Evolutionary conservation across 2,329 filamentous ascomycete genomes (phyloP).

Genomic region (Metarhizium rileyi): DNA sequence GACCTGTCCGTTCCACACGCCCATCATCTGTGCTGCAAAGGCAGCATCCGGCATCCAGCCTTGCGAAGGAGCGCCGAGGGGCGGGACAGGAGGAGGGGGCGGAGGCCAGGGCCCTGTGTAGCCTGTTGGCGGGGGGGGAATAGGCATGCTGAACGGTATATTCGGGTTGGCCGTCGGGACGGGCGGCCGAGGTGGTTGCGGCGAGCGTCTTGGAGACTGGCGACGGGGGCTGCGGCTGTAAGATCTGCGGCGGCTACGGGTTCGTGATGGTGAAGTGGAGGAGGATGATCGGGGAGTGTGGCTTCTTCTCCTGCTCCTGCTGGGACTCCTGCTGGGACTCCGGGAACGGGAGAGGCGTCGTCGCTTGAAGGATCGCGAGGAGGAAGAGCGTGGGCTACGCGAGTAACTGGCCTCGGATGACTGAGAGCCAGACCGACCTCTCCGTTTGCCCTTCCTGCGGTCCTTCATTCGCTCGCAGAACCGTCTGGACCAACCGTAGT

Average conservation of each 20-base stretch:
- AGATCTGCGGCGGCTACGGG: slow-evolving; percentile 13
- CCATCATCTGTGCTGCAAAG: slow-evolving; percentile 18
- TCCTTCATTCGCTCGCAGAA: slow-evolving; percentile 78
- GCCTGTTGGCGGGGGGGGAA: slow-evolving; percentile 26
- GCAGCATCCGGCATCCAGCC: slow-evolving; percentile 20
- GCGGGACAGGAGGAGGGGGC: slow-evolving; percentile 17
- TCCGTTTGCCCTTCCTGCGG: slow-evolving; percentile 23
- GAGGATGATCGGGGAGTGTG: slow-evolving; percentile 16
- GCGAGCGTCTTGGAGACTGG: slow-evolving; percentile 12
- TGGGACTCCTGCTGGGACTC: slow-evolving; percentile 17
- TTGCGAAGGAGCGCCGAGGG: slow-evolving; percentile 12
- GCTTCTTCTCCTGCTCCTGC: slow-evolving; percentile 19
- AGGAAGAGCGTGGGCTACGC: slow-evolving; percentile 19
- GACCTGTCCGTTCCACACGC: slow-evolving; percentile 15
- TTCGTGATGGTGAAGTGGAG: slow-evolving; percentile 16
- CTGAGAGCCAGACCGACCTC: slow-evolving; percentile 25
- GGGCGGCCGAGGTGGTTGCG: slow-evolving; percentile 16
- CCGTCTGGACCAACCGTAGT: slow-evolving; percentile 76
- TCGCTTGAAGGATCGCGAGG: slow-evolving; percentile 21
- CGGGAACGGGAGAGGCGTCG: slow-evolving; percentile 17
- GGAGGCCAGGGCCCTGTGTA: slow-evolving; percentile 34
- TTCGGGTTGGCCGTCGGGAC: slow-evolving; percentile 6
- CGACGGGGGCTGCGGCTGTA: slow-evolving; percentile 13
- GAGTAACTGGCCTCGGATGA: slow-evolving; percentile 18
- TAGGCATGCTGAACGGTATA: slow-evolving; percentile 4